Evolutionary conservation across 192 early-diverging fungal species (phyloP).

Genomic region (Coemansia sp.): DNA sequence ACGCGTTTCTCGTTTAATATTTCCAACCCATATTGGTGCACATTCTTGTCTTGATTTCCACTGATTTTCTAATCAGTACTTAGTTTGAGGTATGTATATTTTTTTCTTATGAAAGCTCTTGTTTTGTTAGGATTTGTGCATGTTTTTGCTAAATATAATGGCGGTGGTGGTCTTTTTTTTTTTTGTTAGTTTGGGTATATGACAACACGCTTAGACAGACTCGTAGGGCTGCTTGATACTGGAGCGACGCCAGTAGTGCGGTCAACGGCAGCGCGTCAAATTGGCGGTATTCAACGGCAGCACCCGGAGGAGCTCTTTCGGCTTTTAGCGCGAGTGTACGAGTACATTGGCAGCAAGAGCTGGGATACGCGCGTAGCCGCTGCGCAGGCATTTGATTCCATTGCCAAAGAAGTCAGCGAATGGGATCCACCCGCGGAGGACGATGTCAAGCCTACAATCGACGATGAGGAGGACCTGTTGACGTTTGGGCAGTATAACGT

Average conservation of each 20-base stretch:
- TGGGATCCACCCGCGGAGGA: conserved; percentile 69
- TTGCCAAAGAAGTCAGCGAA: conserved; percentile 84
- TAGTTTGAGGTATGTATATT: neutral
- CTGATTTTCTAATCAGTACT: neutral
- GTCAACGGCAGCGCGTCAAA: conserved; percentile 89
- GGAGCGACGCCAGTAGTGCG: conserved; percentile 89
- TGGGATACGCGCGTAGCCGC: conserved; percentile 99
- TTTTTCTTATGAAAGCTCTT: neutral
- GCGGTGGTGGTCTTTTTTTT: neutral
- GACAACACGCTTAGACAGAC: conserved; percentile 82
- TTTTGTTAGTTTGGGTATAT: conserved; percentile 11
- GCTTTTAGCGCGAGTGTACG: conserved; percentile 66
- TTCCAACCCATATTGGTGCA: conserved; percentile 3
- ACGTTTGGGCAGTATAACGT: conserved; percentile 86
- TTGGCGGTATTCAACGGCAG: conserved; percentile 93
- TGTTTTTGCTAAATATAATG: neutral
- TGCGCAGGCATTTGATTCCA: conserved; percentile 86
- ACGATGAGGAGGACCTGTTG: conserved; percentile 60
- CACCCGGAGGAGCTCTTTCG: conserved; percentile 91
- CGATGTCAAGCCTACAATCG: conserved; percentile 14
- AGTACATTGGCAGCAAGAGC: conserved; percentile 79
- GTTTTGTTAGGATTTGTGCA: neutral
- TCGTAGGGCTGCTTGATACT: conserved; percentile 91
- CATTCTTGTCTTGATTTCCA: neutral
- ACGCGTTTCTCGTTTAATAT: neutral